Evolutionary conservation across 495 filamentous ascomycete genomes (phyloP).

Genomic region (Amniculicola lignicola): DNA sequence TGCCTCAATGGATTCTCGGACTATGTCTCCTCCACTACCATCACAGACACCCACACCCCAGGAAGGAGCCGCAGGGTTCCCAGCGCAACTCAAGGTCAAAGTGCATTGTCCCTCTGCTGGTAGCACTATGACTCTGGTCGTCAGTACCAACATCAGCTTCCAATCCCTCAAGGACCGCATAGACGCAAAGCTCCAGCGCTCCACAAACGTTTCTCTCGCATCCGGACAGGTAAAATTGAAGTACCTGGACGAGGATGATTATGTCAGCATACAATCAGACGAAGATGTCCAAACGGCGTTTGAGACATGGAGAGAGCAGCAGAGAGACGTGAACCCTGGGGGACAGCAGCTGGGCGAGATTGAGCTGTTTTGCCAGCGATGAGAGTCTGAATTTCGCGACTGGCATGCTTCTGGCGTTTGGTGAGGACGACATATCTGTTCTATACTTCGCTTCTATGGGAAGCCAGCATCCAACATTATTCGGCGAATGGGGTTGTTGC

Average conservation of each 20-base stretch:
- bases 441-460: slow-evolving; percentile 17
- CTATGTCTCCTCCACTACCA: slow-evolving; percentile 32
- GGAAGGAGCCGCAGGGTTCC: slow-evolving; percentile 26
- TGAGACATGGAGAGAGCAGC: slow-evolving; percentile 81
- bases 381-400: slow-evolving; percentile 2
- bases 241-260: slow-evolving; percentile 92
- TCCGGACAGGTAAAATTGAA: slow-evolving; percentile 74
- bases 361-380: slow-evolving; percentile 65
- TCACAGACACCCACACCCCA: slow-evolving; percentile 8
- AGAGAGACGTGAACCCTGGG: slow-evolving; percentile 58
- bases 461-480: slow-evolving; percentile 22
- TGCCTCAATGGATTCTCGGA: slow-evolving; percentile 31
- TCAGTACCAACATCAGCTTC: slow-evolving; percentile 88
- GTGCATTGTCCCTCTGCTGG: slow-evolving; percentile 76
- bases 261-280: slow-evolving; percentile 86
- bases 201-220: slow-evolving; percentile 75
- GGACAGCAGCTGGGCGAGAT: slow-evolving; percentile 74
- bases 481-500: slow-evolving; percentile 18
- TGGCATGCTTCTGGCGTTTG: slow-evolving; percentile 30
- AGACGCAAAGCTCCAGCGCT: slow-evolving; percentile 84
- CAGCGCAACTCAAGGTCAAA: slow-evolving; percentile 84
- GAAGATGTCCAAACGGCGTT: slow-evolving; percentile 95
- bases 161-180: slow-evolving; percentile 93
- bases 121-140: slow-evolving; percentile 85
- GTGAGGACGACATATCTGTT: slow-evolving; percentile 10